Percentiles rank a stretch among this genome's conserved stretches.
These are phyloP conservation scores for Scutellaria minor DNA, from an alignment of 257 asterid species.

Conservation along the genomic window DNA sequence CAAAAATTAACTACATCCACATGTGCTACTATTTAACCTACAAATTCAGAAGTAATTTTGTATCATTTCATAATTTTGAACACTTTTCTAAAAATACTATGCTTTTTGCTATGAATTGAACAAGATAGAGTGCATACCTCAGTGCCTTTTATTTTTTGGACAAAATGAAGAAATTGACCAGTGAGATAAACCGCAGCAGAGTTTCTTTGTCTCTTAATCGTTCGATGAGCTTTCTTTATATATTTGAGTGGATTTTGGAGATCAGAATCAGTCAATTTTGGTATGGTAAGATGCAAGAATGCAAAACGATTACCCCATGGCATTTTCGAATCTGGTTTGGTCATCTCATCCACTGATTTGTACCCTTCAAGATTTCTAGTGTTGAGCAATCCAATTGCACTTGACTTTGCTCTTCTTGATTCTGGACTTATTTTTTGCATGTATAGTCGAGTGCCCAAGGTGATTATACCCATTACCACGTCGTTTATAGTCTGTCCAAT, in stretches of 20 bases:
- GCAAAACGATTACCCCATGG: conserved; percentile 79
- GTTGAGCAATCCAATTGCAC: conserved; percentile 62
- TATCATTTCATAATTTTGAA: too few species aligned
- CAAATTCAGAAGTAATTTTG: too few species aligned
- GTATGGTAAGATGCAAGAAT: conserved; percentile 55
- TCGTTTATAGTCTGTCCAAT: conserved; percentile 63
- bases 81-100: too few species aligned
- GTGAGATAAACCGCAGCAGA: conserved; percentile 59
- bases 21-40: too few species aligned
- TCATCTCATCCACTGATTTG: conserved; percentile 67
- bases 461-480: conserved; percentile 64
- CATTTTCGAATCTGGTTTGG: conserved; percentile 53
- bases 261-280: conserved; percentile 38
- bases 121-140: conserved; percentile 47
- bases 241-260: conserved; percentile 50
- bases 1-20: too few species aligned
- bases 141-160: conserved; percentile 50
- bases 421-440: conserved; percentile 48
- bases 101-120: not conserved
- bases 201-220: conserved; percentile 56
- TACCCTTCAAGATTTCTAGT: conserved; percentile 66
- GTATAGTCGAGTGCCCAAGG: conserved; percentile 59
- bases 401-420: conserved; percentile 41
- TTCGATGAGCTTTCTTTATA: conserved; percentile 45
- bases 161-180: conserved; percentile 48